Evolutionary conservation across 106 monocot species (phyloP).

Genomic region (Allium sativum): DNA sequence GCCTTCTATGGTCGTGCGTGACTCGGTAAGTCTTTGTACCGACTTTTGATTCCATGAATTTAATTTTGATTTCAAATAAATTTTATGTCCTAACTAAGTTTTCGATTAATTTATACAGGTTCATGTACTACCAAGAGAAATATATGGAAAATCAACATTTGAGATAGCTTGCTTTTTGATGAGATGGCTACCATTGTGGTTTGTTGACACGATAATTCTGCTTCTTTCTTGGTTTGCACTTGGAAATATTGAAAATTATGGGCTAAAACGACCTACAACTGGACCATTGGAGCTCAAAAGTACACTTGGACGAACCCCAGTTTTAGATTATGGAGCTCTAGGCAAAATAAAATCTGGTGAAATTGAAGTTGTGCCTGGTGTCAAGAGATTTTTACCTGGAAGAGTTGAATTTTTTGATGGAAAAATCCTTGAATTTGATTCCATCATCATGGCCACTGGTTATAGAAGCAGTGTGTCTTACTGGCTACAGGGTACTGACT

Average conservation of each 20-base stretch:
- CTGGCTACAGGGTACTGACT: slow-evolving; percentile 55
- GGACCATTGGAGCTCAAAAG: slow-evolving; percentile 61
- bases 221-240: slow-evolving; percentile 26
- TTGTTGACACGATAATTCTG: slow-evolving; percentile 46
- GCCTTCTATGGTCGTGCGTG: slow-evolving; percentile 47
- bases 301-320: slow-evolving; percentile 45
- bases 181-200: slow-evolving; percentile 54
- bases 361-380: slow-evolving; percentile 50
- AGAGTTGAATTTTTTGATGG: slow-evolving; percentile 48
- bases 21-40: slow-evolving; percentile 23
- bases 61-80: background rate
- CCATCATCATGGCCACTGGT: slow-evolving; percentile 48
- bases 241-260: slow-evolving; percentile 29
- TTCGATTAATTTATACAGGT: slow-evolving; percentile 25
- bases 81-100: background rate
- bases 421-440: slow-evolving; percentile 22
- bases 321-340: slow-evolving; percentile 50
- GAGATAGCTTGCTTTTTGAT: slow-evolving; percentile 29
- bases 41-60: too few species aligned
- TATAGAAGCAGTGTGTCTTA: slow-evolving; percentile 62
- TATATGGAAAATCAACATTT: slow-evolving; percentile 53
- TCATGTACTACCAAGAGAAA: slow-evolving; percentile 62
- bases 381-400: slow-evolving; percentile 31
- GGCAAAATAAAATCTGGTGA: slow-evolving; percentile 43
- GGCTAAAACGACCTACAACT: slow-evolving; percentile 27